A percentile compares a stretch with the other conserved stretches of the same genome.
Conservation (phyloP, 2,329 filamentous ascomycete genomes). For the Chaetomium globosum region DNA sequence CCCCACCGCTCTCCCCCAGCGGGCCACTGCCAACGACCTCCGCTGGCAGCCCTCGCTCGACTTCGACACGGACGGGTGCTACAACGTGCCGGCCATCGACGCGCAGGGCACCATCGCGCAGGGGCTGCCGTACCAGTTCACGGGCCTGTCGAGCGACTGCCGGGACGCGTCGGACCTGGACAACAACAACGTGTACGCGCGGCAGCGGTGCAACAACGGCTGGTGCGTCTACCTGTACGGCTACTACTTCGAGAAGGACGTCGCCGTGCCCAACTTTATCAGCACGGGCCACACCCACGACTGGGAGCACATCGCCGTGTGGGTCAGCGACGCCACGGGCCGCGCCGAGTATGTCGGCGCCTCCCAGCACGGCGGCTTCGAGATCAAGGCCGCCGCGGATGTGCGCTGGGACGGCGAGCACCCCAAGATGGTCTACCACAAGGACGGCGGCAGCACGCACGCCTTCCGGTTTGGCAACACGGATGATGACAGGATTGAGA, state of each 20-base stretch:
- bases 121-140: slow-evolving; percentile 37
- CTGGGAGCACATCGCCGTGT: slow-evolving; percentile 45
- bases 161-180: slow-evolving; percentile 36
- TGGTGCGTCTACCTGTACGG: slow-evolving; percentile 51
- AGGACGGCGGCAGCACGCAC: slow-evolving; percentile 43
- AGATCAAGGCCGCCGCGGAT: slow-evolving; percentile 34
- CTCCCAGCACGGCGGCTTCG: slow-evolving; percentile 42
- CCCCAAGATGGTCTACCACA: slow-evolving; percentile 47
- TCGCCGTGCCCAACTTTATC: slow-evolving; percentile 37
- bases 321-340: slow-evolving; percentile 37
- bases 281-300: slow-evolving; percentile 46
- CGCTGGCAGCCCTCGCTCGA: slow-evolving; percentile 46
- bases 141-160: slow-evolving; percentile 34
- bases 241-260: slow-evolving; percentile 54
- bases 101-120: slow-evolving; percentile 41
- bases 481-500: slow-evolving; percentile 40
- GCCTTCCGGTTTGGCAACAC: slow-evolving; percentile 42
- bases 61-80: slow-evolving; percentile 48
- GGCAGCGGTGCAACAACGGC: slow-evolving; percentile 48
- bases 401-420: slow-evolving; percentile 41
- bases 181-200: slow-evolving; percentile 47
- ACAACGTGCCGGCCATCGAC: slow-evolving; percentile 52
- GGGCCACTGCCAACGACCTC: slow-evolving; percentile 42
- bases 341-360: slow-evolving; percentile 39
- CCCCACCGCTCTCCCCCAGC: slow-evolving; percentile 39